These are phyloP conservation scores for Coffea humblotiana DNA, from an alignment of 305 asterid species.

Conservation along the genomic window DNA sequence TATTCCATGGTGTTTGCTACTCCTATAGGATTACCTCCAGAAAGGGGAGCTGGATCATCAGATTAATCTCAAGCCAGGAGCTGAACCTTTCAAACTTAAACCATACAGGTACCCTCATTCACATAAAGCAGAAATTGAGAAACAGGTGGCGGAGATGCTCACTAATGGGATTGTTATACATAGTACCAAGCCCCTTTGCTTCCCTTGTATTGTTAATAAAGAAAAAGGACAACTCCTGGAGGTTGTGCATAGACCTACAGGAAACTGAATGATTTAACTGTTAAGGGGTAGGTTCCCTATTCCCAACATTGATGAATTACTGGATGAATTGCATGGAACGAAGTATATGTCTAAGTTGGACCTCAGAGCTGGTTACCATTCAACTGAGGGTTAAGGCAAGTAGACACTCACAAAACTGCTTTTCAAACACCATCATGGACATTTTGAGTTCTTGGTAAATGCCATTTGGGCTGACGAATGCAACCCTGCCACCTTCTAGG, in stretches of 20 bases:
- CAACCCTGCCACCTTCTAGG: neutral
- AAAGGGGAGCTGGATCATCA: too few relatives aligned
- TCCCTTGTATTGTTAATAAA: neutral
- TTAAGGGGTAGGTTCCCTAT: neutral
- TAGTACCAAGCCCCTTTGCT: neutral
- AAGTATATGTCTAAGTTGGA: too few relatives aligned
- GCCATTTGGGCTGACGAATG: neutral
- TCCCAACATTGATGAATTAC: neutral
- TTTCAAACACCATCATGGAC: neutral
- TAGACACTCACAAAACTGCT: neutral
- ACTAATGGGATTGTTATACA: too few relatives aligned
- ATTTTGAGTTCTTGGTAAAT: neutral
- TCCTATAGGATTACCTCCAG: too few relatives aligned
- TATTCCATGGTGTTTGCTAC: too few relatives aligned
- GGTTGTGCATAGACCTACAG: too few relatives aligned
- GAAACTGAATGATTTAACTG: too few relatives aligned
- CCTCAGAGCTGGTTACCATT: neutral
- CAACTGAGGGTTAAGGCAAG: neutral
- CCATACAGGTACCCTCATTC: neutral
- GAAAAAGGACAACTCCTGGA: neutral
- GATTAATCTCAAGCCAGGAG: too few relatives aligned
- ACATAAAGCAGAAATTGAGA: neutral
- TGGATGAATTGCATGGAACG: too few relatives aligned
- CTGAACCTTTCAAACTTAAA: too few relatives aligned
- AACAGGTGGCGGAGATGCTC: neutral